Percentiles rank a stretch among this genome's conserved stretches.
These are phyloP conservation scores for Tetrapisispora iriomotensis DNA, from an alignment of 805 yeast genomes.

Conservation along the genomic window DNA sequence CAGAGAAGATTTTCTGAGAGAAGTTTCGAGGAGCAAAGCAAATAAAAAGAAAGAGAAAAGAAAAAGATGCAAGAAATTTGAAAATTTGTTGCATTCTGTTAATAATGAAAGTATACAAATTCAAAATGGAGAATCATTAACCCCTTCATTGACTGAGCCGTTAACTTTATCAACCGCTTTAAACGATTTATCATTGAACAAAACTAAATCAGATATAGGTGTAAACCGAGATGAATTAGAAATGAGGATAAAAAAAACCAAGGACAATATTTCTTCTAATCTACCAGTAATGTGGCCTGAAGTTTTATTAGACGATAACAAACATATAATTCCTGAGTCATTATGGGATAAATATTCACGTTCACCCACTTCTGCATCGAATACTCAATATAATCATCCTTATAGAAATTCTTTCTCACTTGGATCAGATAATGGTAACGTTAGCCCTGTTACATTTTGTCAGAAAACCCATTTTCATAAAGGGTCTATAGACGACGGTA, in stretches of 20 bases:
- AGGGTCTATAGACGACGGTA: neutral
- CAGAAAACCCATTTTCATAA: too few species aligned
- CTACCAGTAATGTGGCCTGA: conserved; percentile 40
- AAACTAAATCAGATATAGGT: neutral
- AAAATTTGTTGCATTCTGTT: conserved; percentile 5
- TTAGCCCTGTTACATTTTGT: too few species aligned
- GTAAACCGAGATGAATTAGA: neutral
- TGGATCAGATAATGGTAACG: neutral
- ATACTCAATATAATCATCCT: conserved; percentile 2
- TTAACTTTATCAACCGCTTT: neutral
- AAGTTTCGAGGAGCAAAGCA: conserved; percentile 9
- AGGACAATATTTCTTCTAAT: neutral
- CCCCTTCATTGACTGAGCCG: conserved; percentile 10
- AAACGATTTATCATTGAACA: neutral
- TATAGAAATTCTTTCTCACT: neutral
- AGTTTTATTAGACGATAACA: conserved; percentile 85
- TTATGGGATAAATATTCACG: conserved; percentile 53
- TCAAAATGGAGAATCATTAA: conserved; percentile 7
- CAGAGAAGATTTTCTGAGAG: conserved; percentile 18
- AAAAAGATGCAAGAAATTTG: conserved; percentile 7
- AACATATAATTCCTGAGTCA: conserved; percentile 81
- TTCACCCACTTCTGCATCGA: conserved; percentile 29
- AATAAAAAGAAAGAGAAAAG: conserved; percentile 5
- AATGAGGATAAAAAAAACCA: neutral
- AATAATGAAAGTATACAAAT: conserved; percentile 8